Evolutionary conservation across 192 early-diverging fungal species (phyloP), one percentile per base, ranked within the genome.

Genomic region (Coemansia sp.): DNA sequence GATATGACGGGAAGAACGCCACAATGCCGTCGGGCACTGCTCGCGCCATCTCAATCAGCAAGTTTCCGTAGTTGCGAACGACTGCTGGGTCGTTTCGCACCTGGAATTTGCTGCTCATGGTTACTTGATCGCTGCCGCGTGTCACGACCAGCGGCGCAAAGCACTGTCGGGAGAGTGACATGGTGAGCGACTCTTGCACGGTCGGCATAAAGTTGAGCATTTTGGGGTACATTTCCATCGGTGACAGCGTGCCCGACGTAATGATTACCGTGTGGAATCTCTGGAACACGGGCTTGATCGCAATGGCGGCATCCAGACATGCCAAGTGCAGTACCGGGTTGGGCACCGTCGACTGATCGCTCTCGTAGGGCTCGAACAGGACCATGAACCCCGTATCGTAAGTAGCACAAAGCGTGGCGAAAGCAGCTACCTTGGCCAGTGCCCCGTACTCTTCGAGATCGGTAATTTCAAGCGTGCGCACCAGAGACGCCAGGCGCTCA

Each of bases 221-320:
- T 51, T 88, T 90, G 19, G 97, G 95, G 54, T 99, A 99, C 80
- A 99, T 90, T 36, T 96, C 93, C 80, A 99, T 80, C 2, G 97
- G 97, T 11, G 97, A 99, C 40, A 99, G 77, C n/a, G 97, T 99
- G 48, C 97, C 97, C 2, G 95, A 98, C 0, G 97, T 99, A 64
- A 99, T 97, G 45, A 97, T 88, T 8, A 99, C 97, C 3, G 90
- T 88, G 49, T 86, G 86, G 76, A 98, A 99, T 14, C 94, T 82
- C 22, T 95, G 85, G 82, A 99, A 98, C 9, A 99, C 88, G 11
- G 97, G 97, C 59, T 85, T 85, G 56, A 99, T 97, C 3, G 95
- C 95, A 45, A 98, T 80, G 1, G 94, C 90, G 0, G 97, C 93
- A 70, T 99, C 97, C 30, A 99, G 70, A 61, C 97, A 99, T 62